Percentiles rank a stretch among this genome's conserved stretches.
phyloP scores from a whole-genome alignment of 1,284 basidiomycete species.

The Ceraceosorus bombacis region DNA sequence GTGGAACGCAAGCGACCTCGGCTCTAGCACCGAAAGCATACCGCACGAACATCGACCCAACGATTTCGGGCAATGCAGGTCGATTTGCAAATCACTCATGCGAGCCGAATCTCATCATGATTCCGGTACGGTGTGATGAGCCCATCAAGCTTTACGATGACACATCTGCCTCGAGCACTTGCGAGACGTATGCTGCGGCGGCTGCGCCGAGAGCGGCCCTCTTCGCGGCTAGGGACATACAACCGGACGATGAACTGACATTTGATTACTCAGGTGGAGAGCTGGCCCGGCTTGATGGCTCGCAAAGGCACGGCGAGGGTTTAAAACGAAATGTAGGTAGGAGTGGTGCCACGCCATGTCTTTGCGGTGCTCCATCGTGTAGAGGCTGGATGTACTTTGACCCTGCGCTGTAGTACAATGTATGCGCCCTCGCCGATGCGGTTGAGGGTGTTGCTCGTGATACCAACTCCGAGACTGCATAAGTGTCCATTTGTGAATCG shows the following conservation, averaged over 20 bases:
- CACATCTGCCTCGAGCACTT: background rate
- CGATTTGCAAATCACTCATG: slow-evolving; percentile 14
- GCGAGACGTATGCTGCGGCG: background rate
- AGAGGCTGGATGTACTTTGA: background rate
- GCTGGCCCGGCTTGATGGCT: background rate
- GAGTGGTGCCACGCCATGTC: background rate
- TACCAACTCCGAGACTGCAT: too few species aligned
- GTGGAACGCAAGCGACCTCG: too few species aligned
- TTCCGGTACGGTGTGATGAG: slow-evolving; percentile 11
- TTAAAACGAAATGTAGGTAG: background rate
- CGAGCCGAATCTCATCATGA: slow-evolving; percentile 12
- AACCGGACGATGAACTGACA: slow-evolving; percentile 8
- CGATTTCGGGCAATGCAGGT: slow-evolving; percentile 5
- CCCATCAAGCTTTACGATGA: background rate
- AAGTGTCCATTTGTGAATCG: too few species aligned
- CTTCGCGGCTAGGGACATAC: slow-evolving; percentile 13
- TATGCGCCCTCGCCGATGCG: too few species aligned
- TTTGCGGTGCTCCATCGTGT: background rate
- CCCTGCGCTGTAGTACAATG: background rate
- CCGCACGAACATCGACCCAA: slow-evolving; percentile 11
- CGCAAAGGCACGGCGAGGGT: background rate
- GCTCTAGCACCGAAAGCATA: background rate
- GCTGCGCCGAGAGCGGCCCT: slow-evolving; percentile 12
- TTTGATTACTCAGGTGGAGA: slow-evolving; percentile 13
- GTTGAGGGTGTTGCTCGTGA: too few species aligned